These are phyloP conservation scores for Penicillium maclennaniae DNA, from an alignment of 495 filamentous ascomycete species.

Conservation along the genomic window DNA sequence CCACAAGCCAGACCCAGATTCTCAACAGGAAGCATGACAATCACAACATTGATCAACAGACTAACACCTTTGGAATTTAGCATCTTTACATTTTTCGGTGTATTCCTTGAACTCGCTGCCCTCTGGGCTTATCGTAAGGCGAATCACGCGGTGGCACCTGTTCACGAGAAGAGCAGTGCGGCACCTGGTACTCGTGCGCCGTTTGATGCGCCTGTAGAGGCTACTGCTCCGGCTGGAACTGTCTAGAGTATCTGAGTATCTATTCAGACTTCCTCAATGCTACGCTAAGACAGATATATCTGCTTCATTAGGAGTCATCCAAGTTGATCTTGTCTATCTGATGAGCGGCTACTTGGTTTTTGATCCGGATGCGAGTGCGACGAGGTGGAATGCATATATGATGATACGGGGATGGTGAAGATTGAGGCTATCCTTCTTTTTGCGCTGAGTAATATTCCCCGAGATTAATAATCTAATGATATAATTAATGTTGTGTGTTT, in stretches of 20 bases:
- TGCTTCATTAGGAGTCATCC: too few relatives aligned
- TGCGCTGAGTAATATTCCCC: neutral
- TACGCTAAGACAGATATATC: neutral
- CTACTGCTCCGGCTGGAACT: conserved; percentile 15
- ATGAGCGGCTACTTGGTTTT: too few relatives aligned
- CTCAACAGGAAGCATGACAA: neutral
- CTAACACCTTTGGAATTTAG: conserved; percentile 15
- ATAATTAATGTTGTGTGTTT: neutral
- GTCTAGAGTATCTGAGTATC: conserved; percentile 4
- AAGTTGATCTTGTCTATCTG: too few relatives aligned
- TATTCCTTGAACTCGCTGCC: conserved; percentile 49
- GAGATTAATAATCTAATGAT: neutral
- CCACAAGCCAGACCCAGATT: neutral
- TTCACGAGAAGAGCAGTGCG: conserved; percentile 24
- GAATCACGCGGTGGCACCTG: conserved; percentile 8
- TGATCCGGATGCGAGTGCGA: neutral
- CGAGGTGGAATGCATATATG: neutral
- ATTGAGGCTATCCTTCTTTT: neutral
- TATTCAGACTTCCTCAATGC: neutral
- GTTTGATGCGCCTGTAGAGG: conserved; percentile 30
- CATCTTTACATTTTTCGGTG: conserved; percentile 46
- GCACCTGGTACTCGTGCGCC: conserved; percentile 16
- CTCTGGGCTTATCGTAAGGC: conserved; percentile 44
- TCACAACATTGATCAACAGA: neutral
- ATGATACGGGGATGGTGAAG: neutral